Percentiles rank a stretch among this genome's conserved stretches.
Conservation (phyloP, 352 stramenopile genomes). For the Globisporangium lucens region DNA sequence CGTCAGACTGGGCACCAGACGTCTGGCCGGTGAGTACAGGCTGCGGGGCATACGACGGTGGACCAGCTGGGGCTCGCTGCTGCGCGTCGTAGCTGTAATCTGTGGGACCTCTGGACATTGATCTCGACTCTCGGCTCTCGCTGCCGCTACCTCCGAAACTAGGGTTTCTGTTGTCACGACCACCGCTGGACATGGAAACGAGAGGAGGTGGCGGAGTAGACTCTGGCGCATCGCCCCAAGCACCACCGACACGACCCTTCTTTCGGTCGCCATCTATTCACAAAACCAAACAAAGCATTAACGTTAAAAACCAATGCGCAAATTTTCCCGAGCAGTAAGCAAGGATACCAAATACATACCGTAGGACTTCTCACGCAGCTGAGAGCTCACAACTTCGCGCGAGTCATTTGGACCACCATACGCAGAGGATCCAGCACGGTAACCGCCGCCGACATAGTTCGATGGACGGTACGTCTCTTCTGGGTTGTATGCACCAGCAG, state of each 20-base stretch:
- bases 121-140: slow-evolving; percentile 32
- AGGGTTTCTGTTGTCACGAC: slow-evolving; percentile 40
- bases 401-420: slow-evolving; percentile 40
- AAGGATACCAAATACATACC: slow-evolving; percentile 27
- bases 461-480: slow-evolving; percentile 74
- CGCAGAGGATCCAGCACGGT: slow-evolving; percentile 37
- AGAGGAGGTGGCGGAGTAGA: slow-evolving; percentile 16
- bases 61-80: slow-evolving; percentile 15
- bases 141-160: slow-evolving; percentile 29
- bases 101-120: slow-evolving; percentile 30
- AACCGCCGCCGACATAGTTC: slow-evolving; percentile 42
- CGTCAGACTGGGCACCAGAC: slow-evolving; percentile 75
- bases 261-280: slow-evolving; percentile 69
- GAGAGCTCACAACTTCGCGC: slow-evolving; percentile 55
- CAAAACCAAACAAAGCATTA: background rate
- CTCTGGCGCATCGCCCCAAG: slow-evolving; percentile 45
- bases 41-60: slow-evolving; percentile 26
- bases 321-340: background rate
- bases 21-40: slow-evolving; percentile 53
- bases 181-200: slow-evolving; percentile 25
- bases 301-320: background rate
- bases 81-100: slow-evolving; percentile 61
- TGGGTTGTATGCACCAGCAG: slow-evolving; percentile 68
- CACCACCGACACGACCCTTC: slow-evolving; percentile 79
- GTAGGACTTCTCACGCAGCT: slow-evolving; percentile 79